Base-by-base conservation (phyloP, 1,284 basidiomycete genomes). In the Malassezia furfur region DNA sequence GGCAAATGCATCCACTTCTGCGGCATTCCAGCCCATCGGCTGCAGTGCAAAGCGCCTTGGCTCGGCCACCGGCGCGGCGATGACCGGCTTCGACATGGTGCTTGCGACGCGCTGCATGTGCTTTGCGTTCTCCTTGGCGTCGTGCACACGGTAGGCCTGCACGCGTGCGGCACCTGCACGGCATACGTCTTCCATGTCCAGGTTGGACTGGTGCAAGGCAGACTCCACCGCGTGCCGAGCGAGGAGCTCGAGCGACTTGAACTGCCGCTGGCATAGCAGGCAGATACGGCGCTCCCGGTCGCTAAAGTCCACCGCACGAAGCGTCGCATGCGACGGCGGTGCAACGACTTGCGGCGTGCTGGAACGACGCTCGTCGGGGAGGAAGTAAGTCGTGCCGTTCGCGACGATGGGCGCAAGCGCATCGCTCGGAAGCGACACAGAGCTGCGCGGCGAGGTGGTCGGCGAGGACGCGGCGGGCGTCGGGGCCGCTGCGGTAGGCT, bases 261-360 rank as follows among this genome's bases (percentile, higher is more conserved):
- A 59, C 38, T 51, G 48, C 12, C 41, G 37, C 32, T 48, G 52
- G 44, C 57, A 59, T 31, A 59, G 54, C 12, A 59, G 31, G 32
- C 57, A 59, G 11, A 48, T 40, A 15, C 30, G 45, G 17, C 47
- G 53, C 31, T 40, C 17, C 31, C 19, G 17, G 28, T 59, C 57
- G 11, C 52, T 22, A 40, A 37, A 59, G 52, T 59, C 46, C 7
- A 57, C 34, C 17, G 34, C 11, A 17, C 55, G 55, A 11, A 57
- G 48, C 17, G 35, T 38, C 9, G 50, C 19, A 31, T 57, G 55
- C 15, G 48, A 19, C 5, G 53, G 48, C n/a, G 44, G 34, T 9
- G 22, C 31, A 14, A 36, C 35, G 11, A 34, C 28, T 9, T n/a
- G 35, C 50, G 25, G 25, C 34, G 19, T 31, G 37, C 17, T 12